A percentile compares a stretch with the other conserved stretches of the same genome.
Conservation (phyloP, 768 basidiomycete genomes). For the Russula lepida region DNA sequence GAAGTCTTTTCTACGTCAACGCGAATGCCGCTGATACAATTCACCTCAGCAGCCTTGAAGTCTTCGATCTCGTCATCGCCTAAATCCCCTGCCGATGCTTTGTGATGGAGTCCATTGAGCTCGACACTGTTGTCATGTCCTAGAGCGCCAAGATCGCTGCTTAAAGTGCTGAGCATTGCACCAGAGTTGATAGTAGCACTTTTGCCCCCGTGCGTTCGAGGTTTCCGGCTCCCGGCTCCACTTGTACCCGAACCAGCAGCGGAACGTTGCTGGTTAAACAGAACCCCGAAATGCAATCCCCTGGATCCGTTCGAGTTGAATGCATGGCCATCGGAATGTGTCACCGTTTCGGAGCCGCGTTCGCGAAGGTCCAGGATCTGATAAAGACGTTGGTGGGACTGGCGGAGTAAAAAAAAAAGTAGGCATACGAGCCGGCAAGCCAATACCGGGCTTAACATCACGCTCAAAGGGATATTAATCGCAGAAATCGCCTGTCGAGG, state of each 20-base stretch:
- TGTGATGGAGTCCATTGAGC: slow-evolving; percentile 22
- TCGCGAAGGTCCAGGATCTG: slow-evolving; percentile 78
- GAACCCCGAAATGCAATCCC: slow-evolving; percentile 17
- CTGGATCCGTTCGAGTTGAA: slow-evolving; percentile 16
- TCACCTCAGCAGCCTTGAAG: slow-evolving; percentile 20
- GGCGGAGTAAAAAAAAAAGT: not conserved
- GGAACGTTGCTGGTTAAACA: slow-evolving; percentile 20
- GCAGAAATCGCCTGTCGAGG: slow-evolving; percentile 77
- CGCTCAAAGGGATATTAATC: slow-evolving; percentile 76
- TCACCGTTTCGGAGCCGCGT: slow-evolving; percentile 70
- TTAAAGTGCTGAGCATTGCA: slow-evolving; percentile 17
- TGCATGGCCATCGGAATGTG: slow-evolving; percentile 40
- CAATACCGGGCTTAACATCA: slow-evolving; percentile 73
- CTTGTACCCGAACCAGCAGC: slow-evolving; percentile 12
- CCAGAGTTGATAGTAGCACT: slow-evolving; percentile 15
- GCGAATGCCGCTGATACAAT: slow-evolving; percentile 37
- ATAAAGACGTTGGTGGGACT: not conserved
- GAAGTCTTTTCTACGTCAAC: slow-evolving; percentile 57
- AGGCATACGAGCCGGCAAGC: slow-evolving; percentile 65
- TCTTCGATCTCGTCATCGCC: slow-evolving; percentile 26
- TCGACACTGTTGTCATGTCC: slow-evolving; percentile 16
- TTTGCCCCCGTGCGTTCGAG: slow-evolving; percentile 9
- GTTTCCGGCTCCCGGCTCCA: slow-evolving; percentile 2
- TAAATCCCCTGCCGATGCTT: slow-evolving; percentile 29
- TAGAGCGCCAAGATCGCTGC: slow-evolving; percentile 16